Conservation (phyloP, 129 eudicot genomes). For the Pulicaria dysenterica region DNA sequence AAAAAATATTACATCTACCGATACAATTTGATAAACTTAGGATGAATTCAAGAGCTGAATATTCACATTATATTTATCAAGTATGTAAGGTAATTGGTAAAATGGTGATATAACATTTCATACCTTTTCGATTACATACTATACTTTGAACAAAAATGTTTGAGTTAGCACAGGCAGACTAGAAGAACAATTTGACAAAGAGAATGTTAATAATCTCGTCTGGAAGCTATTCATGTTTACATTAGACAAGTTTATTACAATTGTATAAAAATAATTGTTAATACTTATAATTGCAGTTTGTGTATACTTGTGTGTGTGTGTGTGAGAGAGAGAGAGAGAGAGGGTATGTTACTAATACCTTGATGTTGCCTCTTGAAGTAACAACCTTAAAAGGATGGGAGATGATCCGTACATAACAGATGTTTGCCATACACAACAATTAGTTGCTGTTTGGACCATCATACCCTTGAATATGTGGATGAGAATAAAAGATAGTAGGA, state of each 20-base stretch:
- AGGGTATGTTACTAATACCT: slow-evolving; percentile 35
- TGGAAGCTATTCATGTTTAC: background rate
- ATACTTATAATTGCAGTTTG: no score
- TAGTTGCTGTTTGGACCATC: no score
- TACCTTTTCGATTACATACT: background rate
- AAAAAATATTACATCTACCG: background rate
- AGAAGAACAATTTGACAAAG: no score
- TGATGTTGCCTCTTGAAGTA: background rate
- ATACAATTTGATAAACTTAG: background rate
- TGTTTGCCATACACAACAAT: no score
- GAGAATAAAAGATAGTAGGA: no score
- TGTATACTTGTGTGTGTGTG: no score
- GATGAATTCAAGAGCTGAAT: background rate
- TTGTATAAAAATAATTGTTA: no score
- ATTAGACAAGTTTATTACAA: background rate
- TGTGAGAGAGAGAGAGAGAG: no score
- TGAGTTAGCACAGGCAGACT: no score
- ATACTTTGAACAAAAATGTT: background rate
- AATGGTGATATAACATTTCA: background rate
- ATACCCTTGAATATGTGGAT: no score
- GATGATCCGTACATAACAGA: no score
- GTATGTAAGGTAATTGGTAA: no score
- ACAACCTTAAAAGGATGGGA: slow-evolving; percentile 61
- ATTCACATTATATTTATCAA: background rate
- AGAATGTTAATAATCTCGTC: background rate